phyloP scores from a whole-genome alignment of 805 yeast species.

The Wickerhamomyces kurtzmanii region DNA sequence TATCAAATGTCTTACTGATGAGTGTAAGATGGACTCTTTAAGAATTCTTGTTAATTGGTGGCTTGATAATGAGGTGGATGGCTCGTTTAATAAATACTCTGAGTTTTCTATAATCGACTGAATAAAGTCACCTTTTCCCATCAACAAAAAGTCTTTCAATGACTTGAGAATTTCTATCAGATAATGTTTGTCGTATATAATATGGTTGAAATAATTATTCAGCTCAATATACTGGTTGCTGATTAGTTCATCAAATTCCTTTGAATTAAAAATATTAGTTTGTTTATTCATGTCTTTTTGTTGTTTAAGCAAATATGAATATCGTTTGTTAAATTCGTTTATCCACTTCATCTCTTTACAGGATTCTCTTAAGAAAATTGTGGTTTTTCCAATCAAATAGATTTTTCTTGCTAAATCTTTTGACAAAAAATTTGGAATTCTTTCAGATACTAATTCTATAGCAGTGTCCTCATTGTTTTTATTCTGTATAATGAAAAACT shows the following conservation, averaged over 20 bases:
- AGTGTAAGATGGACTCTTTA: conserved; percentile 49
- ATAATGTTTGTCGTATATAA: conserved; percentile 38
- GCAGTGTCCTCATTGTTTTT: conserved; percentile 10
- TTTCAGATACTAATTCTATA: conserved; percentile 20
- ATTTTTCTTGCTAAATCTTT: conserved; percentile 31
- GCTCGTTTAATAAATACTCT: conserved; percentile 38
- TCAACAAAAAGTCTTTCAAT: conserved; percentile 56
- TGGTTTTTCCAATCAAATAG: conserved; percentile 63
- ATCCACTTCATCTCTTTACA: conserved; percentile 68
- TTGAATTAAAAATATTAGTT: conserved; percentile 3
- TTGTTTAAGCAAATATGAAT: conserved; percentile 5
- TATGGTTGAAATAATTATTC: conserved; percentile 35
- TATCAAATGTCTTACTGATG: conserved; percentile 39
- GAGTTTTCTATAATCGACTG: conserved; percentile 53
- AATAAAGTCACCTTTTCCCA: conserved; percentile 79
- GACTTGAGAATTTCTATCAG: conserved; percentile 47
- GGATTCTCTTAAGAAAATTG: conserved; percentile 48
- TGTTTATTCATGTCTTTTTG: neutral
- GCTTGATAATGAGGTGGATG: conserved; percentile 55
- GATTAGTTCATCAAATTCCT: conserved; percentile 22
- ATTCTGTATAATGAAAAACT: conserved; percentile 43
- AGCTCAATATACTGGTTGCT: conserved; percentile 41
- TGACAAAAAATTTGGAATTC: conserved; percentile 36
- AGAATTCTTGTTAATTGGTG: conserved; percentile 57
- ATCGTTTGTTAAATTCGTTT: conserved; percentile 28